Conservation (phyloP, 768 basidiomycete species). For the Lanmaoa rubissima region DNA sequence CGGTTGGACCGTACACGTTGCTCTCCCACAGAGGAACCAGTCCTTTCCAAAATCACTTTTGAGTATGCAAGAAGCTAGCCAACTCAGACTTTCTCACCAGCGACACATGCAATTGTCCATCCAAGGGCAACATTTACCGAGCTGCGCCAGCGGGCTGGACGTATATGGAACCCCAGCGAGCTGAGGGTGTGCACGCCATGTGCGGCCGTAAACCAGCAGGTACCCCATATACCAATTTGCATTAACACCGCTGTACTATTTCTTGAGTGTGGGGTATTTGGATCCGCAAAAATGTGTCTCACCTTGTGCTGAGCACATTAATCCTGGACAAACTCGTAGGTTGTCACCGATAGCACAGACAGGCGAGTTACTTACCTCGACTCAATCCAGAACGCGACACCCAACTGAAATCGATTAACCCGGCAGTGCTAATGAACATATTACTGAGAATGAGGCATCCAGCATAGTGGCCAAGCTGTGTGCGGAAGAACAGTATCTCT, state of each 20-base stretch:
- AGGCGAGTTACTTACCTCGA: constrained; percentile 39
- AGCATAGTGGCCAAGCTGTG: constrained; percentile 70
- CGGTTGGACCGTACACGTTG: constrained; percentile 51
- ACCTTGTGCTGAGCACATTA: constrained; percentile 63
- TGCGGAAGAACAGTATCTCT: constrained; percentile 65
- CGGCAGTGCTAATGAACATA: constrained; percentile 49
- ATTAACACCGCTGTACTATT: constrained; percentile 46
- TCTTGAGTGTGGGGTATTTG: not conserved
- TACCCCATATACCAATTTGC: constrained; percentile 60
- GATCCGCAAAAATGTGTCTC: constrained; percentile 1
- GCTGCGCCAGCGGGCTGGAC: constrained; percentile 50
- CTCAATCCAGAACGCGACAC: constrained; percentile 41
- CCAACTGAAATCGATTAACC: constrained; percentile 56
- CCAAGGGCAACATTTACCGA: constrained; percentile 44
- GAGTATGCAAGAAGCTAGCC: not conserved
- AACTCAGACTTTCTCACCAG: constrained; percentile 43
- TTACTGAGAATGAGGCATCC: constrained; percentile 61
- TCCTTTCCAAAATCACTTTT: constrained; percentile 29
- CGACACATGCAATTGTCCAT: constrained; percentile 48
- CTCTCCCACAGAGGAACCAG: constrained; percentile 36
- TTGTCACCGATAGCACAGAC: not conserved
- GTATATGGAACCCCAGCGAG: constrained; percentile 57
- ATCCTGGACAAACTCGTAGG: constrained; percentile 34
- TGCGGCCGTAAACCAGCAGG: constrained; percentile 61
- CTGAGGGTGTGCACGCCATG: constrained; percentile 70